Evolutionary conservation across 768 basidiomycete species (phyloP), one percentile per base, ranked within the genome.

Genomic region (Agaricus bisporus): DNA sequence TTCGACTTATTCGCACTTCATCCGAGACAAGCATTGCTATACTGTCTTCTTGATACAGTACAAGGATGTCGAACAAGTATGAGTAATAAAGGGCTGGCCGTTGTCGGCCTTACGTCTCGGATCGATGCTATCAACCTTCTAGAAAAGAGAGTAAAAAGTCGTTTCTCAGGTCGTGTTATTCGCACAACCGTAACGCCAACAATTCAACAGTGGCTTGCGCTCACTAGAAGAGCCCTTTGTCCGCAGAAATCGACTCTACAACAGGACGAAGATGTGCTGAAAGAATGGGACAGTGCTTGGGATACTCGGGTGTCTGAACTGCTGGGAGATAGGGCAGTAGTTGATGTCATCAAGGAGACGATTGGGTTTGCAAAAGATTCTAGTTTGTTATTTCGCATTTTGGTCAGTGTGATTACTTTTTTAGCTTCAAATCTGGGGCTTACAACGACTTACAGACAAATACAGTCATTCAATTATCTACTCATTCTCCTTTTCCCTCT

Each of bases 61-160:
- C 97, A 99, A 61, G 88, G 86, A 59, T 85, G 90, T 66, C 76
- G 85, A 54, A 78, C 83, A 2, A 76, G 77, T 15, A 67, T 71
- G 42, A 74, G 72, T 11, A 80, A 64, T 60, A 82, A 79, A 57
- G 94, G 93, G 2, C 68, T 97, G 18, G 88, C 86, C 0, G 85
- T 99, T 32, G 73, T 99, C 35, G 97, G 97, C 7, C 68, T 94
- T 10, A 93, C 94, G 1, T 84, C 83, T 29, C 83, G 94, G 8
- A 78, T 95, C 20, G 94, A 98, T 61, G 88, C 91, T 15, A 79
- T 98, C 55, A 88, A 90, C 58, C 70, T 89, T 2, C 75, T 99
- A 15, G 97, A 99, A 67, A 99, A 99, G 67, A 79, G 97, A 41
- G 97, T 99, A 47, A 97, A 98, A 69, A 97, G 93, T 59, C 82